These are phyloP conservation scores for Botryotinia calthae DNA, from an alignment of 2,329 filamentous ascomycete genomes.

Conservation along the genomic window DNA sequence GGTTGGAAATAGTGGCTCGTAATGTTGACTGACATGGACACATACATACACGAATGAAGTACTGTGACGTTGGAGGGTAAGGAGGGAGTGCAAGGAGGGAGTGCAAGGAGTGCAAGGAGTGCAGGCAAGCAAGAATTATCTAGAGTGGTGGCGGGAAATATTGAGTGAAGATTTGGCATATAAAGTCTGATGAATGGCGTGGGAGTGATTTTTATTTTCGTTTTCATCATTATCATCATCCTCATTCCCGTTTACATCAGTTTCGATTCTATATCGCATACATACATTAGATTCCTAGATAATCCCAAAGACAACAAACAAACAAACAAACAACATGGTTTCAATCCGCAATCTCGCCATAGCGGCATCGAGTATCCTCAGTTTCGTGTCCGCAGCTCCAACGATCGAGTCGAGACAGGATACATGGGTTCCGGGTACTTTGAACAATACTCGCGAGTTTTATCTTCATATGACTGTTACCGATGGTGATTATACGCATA, in stretches of 20 bases:
- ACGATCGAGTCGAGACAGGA: slow-evolving; percentile 19
- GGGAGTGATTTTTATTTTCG: background rate
- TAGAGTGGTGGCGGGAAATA: background rate
- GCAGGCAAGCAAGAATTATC: background rate
- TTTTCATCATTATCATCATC: background rate
- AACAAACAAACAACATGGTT: slow-evolving; percentile 23
- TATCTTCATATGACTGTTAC: slow-evolving; percentile 28
- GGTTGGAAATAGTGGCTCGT: background rate
- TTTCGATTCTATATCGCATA: background rate
- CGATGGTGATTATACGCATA: slow-evolving; percentile 18
- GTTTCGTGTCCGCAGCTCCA: slow-evolving; percentile 23
- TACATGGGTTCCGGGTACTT: slow-evolving; percentile 24
- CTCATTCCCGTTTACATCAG: background rate
- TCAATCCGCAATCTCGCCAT: slow-evolving; percentile 24
- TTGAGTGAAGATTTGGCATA: background rate
- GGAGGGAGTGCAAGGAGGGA: background rate
- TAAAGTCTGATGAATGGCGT: background rate
- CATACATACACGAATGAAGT: background rate
- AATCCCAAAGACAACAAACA: background rate
- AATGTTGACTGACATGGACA: background rate
- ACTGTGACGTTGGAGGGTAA: background rate
- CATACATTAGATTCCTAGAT: background rate
- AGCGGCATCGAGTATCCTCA: slow-evolving; percentile 21
- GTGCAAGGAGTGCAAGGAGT: background rate
- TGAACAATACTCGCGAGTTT: slow-evolving; percentile 34